These are phyloP conservation scores for Saxispiralis lemnorum DNA, from an alignment of 495 filamentous ascomycete genomes.

Conservation along the genomic window DNA sequence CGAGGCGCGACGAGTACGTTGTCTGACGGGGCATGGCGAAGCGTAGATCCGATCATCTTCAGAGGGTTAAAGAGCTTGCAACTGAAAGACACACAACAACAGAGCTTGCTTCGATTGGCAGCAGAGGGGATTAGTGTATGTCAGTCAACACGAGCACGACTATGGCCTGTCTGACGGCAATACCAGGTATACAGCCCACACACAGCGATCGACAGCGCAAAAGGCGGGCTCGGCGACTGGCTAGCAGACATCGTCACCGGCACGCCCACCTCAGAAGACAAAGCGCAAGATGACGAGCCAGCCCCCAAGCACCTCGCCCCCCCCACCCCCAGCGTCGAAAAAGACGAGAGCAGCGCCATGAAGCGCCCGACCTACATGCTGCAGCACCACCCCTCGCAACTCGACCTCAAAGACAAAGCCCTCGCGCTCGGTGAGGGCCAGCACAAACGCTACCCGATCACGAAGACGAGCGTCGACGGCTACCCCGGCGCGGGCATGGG, in stretches of 20 bases:
- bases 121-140: constrained; percentile 66
- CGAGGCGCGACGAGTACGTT: not conserved
- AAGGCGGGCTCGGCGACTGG: constrained; percentile 84
- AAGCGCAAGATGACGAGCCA: constrained; percentile 21
- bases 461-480: constrained; percentile 33
- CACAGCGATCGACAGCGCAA: constrained; percentile 79
- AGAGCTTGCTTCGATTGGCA: constrained; percentile 63
- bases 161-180: constrained; percentile 1
- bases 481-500: constrained; percentile 59
- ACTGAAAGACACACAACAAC: constrained; percentile 68
- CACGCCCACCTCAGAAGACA: constrained; percentile 19
- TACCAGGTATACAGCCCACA: constrained; percentile 69
- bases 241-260: constrained; percentile 70
- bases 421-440: constrained; percentile 18
- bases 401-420: constrained; percentile 14
- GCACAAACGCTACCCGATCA: constrained; percentile 37
- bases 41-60: constrained; percentile 86
- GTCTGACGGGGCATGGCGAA: constrained; percentile 5
- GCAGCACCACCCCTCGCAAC: constrained; percentile 23
- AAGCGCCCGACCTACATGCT: constrained; percentile 23
- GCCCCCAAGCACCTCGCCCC: constrained; percentile 13
- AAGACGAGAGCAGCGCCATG: not conserved
- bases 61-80: constrained; percentile 74
- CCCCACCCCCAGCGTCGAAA: no score
- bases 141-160: not conserved